phyloP scores from a whole-genome alignment of 306 rosid species.

The Glycine latifolia region DNA sequence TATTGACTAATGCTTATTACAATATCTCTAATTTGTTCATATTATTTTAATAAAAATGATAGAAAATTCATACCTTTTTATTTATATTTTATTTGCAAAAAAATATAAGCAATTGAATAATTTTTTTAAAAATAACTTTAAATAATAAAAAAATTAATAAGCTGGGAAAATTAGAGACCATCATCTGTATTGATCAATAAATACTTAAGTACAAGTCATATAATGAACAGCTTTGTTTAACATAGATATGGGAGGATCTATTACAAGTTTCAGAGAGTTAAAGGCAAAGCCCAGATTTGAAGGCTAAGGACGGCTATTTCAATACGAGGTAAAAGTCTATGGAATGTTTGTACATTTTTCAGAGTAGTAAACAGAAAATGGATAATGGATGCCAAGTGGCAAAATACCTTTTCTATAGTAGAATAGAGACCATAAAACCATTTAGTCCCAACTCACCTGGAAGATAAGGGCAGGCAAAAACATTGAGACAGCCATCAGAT shows the following conservation, averaged over 20 bases:
- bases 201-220: no score
- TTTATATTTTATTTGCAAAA: no score
- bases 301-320: constrained; percentile 20
- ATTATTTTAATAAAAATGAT: no score
- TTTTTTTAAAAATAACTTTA: no score
- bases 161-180: no score
- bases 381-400: constrained; percentile 16
- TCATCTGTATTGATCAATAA: no score
- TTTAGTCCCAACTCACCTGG: constrained; percentile 71
- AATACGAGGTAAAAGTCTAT: constrained; percentile 24
- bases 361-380: constrained; percentile 14
- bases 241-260: constrained; percentile 23
- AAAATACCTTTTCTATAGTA: constrained; percentile 18
- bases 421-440: constrained; percentile 27
- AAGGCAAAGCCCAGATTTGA: constrained; percentile 4
- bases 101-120: no score
- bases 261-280: constrained; percentile 24
- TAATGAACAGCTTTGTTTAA: background rate
- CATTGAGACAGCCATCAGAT: constrained; percentile 94
- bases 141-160: no score
- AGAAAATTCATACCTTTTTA: no score
- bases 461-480: constrained; percentile 93
- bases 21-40: no score
- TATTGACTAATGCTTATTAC: no score
- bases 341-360: constrained; percentile 11